Base-by-base conservation (phyloP, 1,139 yeast species). In the Debaryomyces fabryi region DNA sequence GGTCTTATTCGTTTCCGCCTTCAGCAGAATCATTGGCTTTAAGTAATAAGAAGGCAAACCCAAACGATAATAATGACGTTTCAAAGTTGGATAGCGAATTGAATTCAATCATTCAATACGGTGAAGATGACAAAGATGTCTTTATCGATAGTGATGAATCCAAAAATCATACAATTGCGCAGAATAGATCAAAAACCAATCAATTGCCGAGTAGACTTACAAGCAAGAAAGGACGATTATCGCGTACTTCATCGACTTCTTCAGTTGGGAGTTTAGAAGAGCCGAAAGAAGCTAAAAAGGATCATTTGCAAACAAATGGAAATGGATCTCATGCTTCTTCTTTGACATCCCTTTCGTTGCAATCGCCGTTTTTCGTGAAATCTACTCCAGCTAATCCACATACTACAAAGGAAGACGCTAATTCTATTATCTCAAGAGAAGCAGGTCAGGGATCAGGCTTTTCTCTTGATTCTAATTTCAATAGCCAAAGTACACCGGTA, bases 311-410 rank as follows among this genome's bases (percentile, higher is more conserved):
- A 15, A 39, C 36, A 8, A 12, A 42, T 5, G 47, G 47, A 10
- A 41, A 49, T 24, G 30, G 42, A 9, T 52, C 56, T 2, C 51
- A 50, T 18, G 44, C 49, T 6, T 59, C 68, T 10, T 63, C 70
- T 8, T 48, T 58, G 21, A 63, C 74, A 1, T 60, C 74, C 2
- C 47, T 59, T 12, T 62, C 72, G 4, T 58, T 74, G 13, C 76
- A 71, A 50, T 68, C 76, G 3, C 71, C 76, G 9, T 71, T 72
- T 48, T 47, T 68, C 39, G 65, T 60, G 39, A 82, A 82, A 55
- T 69, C 85, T 3, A 63, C 74, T 0, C 86, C 86, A 0, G 86
- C 87, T 0, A 70, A 78, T 51, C 87, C 88, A 0, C 78, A 73
- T 43, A 80, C 85, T 2, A 83, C 88, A 0, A 76, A 64, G 46